Percentiles rank a stretch among this genome's conserved stretches.
Conservation (phyloP, 164 flowering plant genomes). For the Stephania cephalantha region DNA sequence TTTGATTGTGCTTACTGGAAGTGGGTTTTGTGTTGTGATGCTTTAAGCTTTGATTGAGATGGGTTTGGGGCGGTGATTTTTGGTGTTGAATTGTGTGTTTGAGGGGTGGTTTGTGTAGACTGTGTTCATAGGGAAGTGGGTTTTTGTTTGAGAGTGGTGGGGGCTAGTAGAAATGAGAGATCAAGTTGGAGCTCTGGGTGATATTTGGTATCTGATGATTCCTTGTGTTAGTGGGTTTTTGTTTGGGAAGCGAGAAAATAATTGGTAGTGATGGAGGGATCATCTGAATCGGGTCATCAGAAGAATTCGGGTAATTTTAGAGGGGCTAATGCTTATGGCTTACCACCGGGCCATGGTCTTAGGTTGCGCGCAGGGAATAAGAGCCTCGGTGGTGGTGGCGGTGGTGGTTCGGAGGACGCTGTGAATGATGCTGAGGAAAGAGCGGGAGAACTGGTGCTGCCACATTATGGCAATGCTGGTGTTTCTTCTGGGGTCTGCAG, state of each 20-base stretch:
- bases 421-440: too few relatives aligned
- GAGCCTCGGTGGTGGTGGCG: conserved; percentile 24
- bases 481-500: conserved; percentile 39
- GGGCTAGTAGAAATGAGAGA: conserved; percentile 18
- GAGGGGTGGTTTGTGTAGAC: not conserved
- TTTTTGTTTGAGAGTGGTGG: conserved; percentile 22
- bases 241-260: conserved; percentile 26
- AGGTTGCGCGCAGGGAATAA: conserved; percentile 23
- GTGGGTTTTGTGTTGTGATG: not conserved
- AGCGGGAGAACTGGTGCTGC: too few relatives aligned
- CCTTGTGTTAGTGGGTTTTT: conserved; percentile 20
- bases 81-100: not conserved
- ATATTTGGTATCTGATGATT: conserved; percentile 12
- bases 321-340: conserved; percentile 41
- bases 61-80: not conserved
- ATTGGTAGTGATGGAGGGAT: conserved; percentile 78
- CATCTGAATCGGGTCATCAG: conserved; percentile 60
- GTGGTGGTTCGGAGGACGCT: too few relatives aligned
- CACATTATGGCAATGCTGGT: conserved; percentile 31
- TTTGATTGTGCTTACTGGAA: not conserved
- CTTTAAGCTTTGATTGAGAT: not conserved
- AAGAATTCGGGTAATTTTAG: conserved; percentile 50
- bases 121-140: conserved; percentile 19
- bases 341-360: conserved; percentile 26
- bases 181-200: conserved; percentile 14